phyloP scores from a whole-genome alignment of 495 filamentous ascomycete species.

The Choiromyces venosus region DNA sequence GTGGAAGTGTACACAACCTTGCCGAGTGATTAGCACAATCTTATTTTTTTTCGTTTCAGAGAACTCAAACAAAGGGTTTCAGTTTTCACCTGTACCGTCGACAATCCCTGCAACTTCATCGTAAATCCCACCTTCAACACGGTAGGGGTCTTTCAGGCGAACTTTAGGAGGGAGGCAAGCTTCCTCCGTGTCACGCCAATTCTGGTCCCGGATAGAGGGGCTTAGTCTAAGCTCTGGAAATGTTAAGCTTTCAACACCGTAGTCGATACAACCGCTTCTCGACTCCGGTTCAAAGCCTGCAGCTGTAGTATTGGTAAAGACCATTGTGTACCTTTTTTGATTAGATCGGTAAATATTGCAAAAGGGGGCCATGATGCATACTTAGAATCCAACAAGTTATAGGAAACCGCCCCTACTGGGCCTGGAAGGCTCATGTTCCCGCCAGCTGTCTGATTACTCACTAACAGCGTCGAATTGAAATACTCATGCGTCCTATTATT shows the following conservation, averaged over 20 bases:
- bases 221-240: constrained; percentile 19
- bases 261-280: too few relatives aligned
- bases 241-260: constrained; percentile 2
- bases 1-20: background rate
- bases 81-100: constrained; percentile 19
- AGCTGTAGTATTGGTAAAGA: constrained; percentile 20
- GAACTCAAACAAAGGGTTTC: background rate
- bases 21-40: constrained; percentile 3
- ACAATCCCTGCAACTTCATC: constrained; percentile 27
- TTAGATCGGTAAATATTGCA: background rate
- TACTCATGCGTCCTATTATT: too few relatives aligned
- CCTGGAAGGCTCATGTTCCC: background rate
- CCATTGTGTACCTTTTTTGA: constrained; percentile 14
- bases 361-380: too few relatives aligned
- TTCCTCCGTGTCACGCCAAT: constrained; percentile 34
- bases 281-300: background rate
- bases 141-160: constrained; percentile 5
- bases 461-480: background rate
- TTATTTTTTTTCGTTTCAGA: background rate
- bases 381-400: too few relatives aligned
- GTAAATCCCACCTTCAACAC: constrained; percentile 11
- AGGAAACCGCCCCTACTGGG: too few relatives aligned
- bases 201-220: background rate
- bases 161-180: constrained; percentile 33
- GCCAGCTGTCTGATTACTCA: background rate